Conservation (phyloP, 2,329 filamentous ascomycete species). For the Bertia moriformis region DNA sequence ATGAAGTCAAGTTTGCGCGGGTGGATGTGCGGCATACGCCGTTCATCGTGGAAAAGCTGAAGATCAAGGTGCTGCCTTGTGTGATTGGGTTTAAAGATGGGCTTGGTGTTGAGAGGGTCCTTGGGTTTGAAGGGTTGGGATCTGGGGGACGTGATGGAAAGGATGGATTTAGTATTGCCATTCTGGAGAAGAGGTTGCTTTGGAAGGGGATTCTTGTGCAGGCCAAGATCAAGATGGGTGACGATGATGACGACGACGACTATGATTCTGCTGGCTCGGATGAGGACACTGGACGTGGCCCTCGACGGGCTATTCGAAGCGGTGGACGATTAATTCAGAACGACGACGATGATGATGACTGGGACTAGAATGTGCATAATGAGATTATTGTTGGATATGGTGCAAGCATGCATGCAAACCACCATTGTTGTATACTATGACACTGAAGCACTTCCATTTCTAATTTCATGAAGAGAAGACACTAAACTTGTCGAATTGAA, state of each 20-base stretch:
- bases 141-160: constrained; percentile 18
- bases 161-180: constrained; percentile 19
- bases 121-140: constrained; percentile 29
- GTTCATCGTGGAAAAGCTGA: constrained; percentile 28
- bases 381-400: too few species aligned
- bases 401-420: too few species aligned
- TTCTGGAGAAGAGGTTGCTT: constrained; percentile 24
- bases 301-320: background rate
- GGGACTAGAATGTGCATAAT: too few species aligned
- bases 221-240: constrained; percentile 14
- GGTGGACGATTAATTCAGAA: background rate
- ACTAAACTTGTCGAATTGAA: too few species aligned
- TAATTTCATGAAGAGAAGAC: too few species aligned
- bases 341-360: constrained; percentile 19
- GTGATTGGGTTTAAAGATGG: constrained; percentile 31
- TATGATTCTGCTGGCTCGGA: too few species aligned
- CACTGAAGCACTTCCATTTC: too few species aligned
- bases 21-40: constrained; percentile 27
- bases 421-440: too few species aligned
- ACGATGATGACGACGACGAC: constrained; percentile 13
- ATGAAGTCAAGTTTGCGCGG: constrained; percentile 19
- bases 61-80: constrained; percentile 26
- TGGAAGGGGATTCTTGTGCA: constrained; percentile 18
- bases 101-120: constrained; percentile 22
- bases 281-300: background rate